A percentile compares a stretch with the other conserved stretches of the same genome.
Conservation (phyloP, 2,329 filamentous ascomycete species). For the Talaromyces sp. region DNA sequence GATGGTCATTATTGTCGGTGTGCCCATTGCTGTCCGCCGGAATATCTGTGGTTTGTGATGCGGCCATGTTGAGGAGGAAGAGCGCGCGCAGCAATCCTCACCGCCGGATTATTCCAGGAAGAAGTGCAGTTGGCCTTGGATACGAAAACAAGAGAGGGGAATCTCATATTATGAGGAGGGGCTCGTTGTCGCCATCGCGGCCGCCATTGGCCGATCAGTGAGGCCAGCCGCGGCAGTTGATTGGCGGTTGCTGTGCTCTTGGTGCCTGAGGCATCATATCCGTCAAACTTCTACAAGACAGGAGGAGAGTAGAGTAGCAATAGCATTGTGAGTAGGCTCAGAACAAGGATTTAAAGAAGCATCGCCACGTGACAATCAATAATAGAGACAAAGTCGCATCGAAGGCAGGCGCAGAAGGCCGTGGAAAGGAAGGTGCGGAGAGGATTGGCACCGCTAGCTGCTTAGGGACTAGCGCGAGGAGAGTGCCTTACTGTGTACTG, state of each 20-base stretch:
- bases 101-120: background rate
- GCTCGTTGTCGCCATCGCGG: conserved; percentile 13
- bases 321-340: background rate
- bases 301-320: background rate
- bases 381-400: too few species aligned
- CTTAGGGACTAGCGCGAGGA: background rate
- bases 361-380: too few species aligned
- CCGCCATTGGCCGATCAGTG: conserved; percentile 13
- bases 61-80: conserved; percentile 19
- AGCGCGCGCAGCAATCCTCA: background rate
- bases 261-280: background rate
- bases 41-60: conserved; percentile 8
- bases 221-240: conserved; percentile 11
- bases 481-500: background rate
- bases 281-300: background rate
- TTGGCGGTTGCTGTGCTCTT: background rate
- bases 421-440: background rate
- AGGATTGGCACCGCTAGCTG: background rate
- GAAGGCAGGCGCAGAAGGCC: background rate
- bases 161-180: conserved; percentile 2
- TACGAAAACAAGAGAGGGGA: background rate
- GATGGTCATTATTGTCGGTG: conserved; percentile 44
- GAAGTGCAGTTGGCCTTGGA: background rate
- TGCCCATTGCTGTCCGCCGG: background rate
- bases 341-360: too few species aligned